Evolutionary conservation across 2,329 filamentous ascomycete genomes (phyloP), one percentile per base, ranked within the genome.

Genomic region (Curvularia spicifera): DNA sequence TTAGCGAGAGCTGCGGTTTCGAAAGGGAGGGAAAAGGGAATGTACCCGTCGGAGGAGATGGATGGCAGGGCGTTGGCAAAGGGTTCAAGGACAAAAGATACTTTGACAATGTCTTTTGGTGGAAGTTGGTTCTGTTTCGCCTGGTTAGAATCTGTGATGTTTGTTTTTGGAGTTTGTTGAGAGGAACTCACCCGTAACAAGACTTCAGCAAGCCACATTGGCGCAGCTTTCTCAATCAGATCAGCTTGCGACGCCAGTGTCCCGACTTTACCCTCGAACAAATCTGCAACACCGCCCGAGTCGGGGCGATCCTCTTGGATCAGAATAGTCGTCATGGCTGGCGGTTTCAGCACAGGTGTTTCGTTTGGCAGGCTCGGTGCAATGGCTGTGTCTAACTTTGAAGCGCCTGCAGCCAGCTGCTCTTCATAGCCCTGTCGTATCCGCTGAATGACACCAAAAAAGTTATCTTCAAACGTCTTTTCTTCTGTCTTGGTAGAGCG

Each of bases 151-250:
- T 40, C 8, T 6, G 13, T 4, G 12, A 12, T 18, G 15, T 8
- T 1, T n/a, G 3, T 18, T 7, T 5, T 4, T 5, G 5, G 8
- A 18, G 10, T 10, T 7, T 3, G n/a, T n/a, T 7, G 47, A 1
- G 29, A 13, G 47, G 5, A 20, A 65, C 79, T 67, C 79, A 89
- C 87, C 69, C 83, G 82, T 46, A 99, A 81, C 13, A 99, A 81
- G 35, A 97, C 85, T 63, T 98, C 93, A 13, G 91, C 93, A 6
- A 99, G 83, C 95, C 95, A 99, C 82, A 91, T 89, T 1, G 95
- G 94, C 5, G 90, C 93, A 40, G 89, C 86, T 70, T 91, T 90
- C 78, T 98, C 93, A 51, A 99, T 89, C 20, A 89, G 79, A 75
- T 96, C 91, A 20, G 89, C 89, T 68, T 96, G 91, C 46, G 85